Conservation (phyloP, 2,329 filamentous ascomycete species). For the Tolypocladium guangdongense region DNA sequence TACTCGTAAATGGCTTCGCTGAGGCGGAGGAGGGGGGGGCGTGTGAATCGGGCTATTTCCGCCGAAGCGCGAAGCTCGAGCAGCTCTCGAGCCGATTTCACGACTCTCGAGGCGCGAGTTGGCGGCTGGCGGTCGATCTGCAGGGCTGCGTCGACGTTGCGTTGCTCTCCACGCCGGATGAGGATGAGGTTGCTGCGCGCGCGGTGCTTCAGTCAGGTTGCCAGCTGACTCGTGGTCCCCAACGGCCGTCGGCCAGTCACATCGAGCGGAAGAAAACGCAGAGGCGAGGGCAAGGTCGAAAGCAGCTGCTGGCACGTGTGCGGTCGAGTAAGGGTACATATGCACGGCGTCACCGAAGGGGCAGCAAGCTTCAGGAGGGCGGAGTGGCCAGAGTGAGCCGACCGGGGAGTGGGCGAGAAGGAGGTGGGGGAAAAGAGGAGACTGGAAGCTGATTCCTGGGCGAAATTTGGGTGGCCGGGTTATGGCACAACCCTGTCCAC, state of each 20-base stretch:
- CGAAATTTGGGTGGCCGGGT: constrained; percentile 1
- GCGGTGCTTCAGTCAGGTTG: neutral
- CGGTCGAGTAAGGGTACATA: neutral
- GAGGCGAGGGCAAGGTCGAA: neutral
- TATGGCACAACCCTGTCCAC: constrained; percentile 5
- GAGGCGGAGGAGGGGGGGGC: constrained; percentile 7
- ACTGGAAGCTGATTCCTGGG: constrained; percentile 2
- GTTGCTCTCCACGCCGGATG: neutral
- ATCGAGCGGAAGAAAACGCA: neutral
- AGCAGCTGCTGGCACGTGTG: neutral
- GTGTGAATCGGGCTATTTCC: constrained; percentile 22
- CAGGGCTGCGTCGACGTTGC: neutral
- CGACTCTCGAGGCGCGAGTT: neutral
- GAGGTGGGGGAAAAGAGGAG: neutral
- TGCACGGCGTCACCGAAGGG: neutral
- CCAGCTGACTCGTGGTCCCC: neutral
- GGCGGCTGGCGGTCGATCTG: neutral
- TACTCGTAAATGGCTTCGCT: constrained; percentile 10
- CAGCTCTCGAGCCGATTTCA: constrained; percentile 2
- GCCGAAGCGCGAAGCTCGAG: constrained; percentile 14
- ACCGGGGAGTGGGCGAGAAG: neutral
- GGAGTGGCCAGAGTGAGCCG: constrained; percentile 1
- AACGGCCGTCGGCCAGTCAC: neutral
- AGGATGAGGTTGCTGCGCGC: neutral
- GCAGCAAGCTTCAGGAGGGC: constrained; percentile 2